Evolutionary conservation across 345 rosid genomes (phyloP).

Genomic region (Dipteronia dyeriana): DNA sequence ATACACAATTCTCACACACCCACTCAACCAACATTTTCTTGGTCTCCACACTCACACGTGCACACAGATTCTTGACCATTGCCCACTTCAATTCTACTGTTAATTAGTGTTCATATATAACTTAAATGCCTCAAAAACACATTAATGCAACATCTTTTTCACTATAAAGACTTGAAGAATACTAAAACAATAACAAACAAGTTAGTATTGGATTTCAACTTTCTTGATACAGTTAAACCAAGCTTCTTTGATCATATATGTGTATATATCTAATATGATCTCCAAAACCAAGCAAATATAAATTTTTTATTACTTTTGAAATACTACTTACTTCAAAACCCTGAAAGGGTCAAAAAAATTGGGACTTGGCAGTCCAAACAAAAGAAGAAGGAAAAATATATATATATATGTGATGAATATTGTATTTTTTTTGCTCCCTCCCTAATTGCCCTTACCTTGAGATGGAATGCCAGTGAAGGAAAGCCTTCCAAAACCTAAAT

Average conservation of each 20-base stretch:
- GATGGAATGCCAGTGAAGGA: constrained; percentile 55
- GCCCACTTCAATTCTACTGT: too few species aligned
- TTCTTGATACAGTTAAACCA: not conserved
- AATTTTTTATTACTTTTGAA: not conserved
- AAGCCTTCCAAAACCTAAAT: constrained; percentile 90
- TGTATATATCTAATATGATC: too few species aligned
- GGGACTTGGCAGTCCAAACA: constrained; percentile 13
- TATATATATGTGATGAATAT: not conserved
- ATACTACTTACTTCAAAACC: not conserved
- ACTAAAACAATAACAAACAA: not conserved
- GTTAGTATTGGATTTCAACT: not conserved
- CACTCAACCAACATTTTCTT: not conserved
- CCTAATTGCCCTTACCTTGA: constrained; percentile 3
- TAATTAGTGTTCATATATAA: too few species aligned
- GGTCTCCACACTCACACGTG: not conserved
- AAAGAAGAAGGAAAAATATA: not conserved
- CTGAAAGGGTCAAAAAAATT: constrained; percentile 1
- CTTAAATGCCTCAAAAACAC: too few species aligned
- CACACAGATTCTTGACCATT: not conserved
- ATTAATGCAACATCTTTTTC: not conserved
- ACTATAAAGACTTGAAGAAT: not conserved
- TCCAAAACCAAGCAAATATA: not conserved
- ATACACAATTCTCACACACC: not conserved
- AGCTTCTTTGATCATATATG: not conserved
- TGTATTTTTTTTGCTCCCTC: not conserved